Evolutionary conservation across 1,284 basidiomycete species (phyloP).

Genomic region (Cutaneotrichosporon dermatis): DNA sequence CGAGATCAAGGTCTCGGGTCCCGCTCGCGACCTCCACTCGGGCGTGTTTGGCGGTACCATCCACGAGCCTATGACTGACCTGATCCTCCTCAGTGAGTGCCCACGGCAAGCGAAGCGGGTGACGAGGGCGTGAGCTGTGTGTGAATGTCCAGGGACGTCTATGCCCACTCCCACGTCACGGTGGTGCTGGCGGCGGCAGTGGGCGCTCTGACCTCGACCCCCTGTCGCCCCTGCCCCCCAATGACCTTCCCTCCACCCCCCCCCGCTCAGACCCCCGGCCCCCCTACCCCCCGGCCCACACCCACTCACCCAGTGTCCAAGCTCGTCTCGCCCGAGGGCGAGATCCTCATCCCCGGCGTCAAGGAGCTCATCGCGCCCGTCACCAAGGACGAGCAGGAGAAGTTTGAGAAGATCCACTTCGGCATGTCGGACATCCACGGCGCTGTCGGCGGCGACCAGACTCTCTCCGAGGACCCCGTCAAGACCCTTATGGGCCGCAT

Average conservation of each 20-base stretch:
- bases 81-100: conserved; percentile 51
- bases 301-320: conserved; percentile 54
- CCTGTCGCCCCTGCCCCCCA: too few species aligned
- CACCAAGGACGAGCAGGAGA: conserved; percentile 67
- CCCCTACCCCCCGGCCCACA: too few species aligned
- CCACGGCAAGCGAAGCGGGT: too few species aligned
- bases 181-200: too few species aligned
- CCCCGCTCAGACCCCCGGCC: too few species aligned
- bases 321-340: conserved; percentile 75
- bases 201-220: too few species aligned
- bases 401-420: conserved; percentile 74
- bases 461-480: conserved; percentile 74
- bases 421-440: conserved; percentile 65
- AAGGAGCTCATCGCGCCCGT: conserved; percentile 79
- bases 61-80: conserved; percentile 73
- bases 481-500: conserved; percentile 55
- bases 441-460: conserved; percentile 71
- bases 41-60: conserved; percentile 83
- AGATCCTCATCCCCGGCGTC: conserved; percentile 86
- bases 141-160: too few species aligned
- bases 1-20: conserved; percentile 77
- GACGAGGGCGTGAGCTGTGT: too few species aligned
- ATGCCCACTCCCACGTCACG: too few species aligned
- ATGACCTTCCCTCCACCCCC: too few species aligned
- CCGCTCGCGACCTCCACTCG: conserved; percentile 85